These are phyloP conservation scores for Omphalea diandra DNA, from an alignment of 441 rosid genomes.

Conservation along the genomic window DNA sequence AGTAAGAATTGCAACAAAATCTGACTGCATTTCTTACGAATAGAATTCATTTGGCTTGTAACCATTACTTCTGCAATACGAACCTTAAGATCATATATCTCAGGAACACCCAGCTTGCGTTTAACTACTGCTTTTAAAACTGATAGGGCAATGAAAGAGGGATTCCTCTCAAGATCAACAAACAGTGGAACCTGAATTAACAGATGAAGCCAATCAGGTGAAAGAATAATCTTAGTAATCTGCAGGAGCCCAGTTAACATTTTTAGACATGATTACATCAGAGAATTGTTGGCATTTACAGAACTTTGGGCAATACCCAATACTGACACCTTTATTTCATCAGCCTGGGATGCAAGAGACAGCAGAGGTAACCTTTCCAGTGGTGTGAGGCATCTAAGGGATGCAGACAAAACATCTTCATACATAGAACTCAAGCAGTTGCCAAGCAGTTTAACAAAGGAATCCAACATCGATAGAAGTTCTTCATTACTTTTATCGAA, in stretches of 20 bases:
- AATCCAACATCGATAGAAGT: constrained; percentile 80
- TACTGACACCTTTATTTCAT: constrained; percentile 66
- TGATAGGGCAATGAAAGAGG: constrained; percentile 66
- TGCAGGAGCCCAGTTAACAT: constrained; percentile 75
- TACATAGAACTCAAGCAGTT: constrained; percentile 81
- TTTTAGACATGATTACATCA: constrained; percentile 81
- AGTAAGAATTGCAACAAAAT: constrained; percentile 77
- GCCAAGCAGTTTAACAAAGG: constrained; percentile 70
- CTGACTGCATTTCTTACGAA: constrained; percentile 80
- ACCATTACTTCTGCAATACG: constrained; percentile 84
- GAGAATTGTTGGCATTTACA: constrained; percentile 52
- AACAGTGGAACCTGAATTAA: constrained; percentile 88
- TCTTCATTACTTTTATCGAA: constrained; percentile 41
- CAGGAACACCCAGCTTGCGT: constrained; percentile 79
- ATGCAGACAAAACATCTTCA: constrained; percentile 73
- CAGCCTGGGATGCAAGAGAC: constrained; percentile 72
- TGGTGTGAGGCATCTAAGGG: constrained; percentile 76
- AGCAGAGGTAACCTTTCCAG: constrained; percentile 78
- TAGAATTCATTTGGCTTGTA: constrained; percentile 68
- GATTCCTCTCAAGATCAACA: constrained; percentile 76
- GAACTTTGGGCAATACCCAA: constrained; percentile 71
- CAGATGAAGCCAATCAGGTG: constrained; percentile 67
- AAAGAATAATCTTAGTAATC: constrained; percentile 58
- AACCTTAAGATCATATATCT: constrained; percentile 72
- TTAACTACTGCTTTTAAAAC: constrained; percentile 79